Percentiles rank a stretch among this genome's conserved stretches.
phyloP scores from a whole-genome alignment of 306 rosid genomes.

The Citrullus colocynthis region DNA sequence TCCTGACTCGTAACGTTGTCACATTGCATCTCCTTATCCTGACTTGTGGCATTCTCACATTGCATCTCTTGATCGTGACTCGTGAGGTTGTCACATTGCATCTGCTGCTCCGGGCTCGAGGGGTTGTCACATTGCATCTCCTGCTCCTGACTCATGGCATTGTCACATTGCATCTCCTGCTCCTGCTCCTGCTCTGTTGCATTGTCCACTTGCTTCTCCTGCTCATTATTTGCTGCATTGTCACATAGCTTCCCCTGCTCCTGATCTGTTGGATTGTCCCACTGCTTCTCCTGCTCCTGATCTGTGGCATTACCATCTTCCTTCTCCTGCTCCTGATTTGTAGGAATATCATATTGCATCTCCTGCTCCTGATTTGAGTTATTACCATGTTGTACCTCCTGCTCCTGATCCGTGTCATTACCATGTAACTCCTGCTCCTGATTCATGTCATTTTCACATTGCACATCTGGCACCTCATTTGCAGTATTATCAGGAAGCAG shows the following conservation, averaged over 20 bases:
- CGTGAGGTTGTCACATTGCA: background rate
- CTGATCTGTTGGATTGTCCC: background rate
- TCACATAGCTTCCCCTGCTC: background rate
- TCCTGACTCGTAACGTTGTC: background rate
- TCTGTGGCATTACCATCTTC: background rate
- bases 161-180: background rate
- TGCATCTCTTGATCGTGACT: background rate
- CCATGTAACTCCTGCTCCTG: background rate
- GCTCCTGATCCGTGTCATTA: background rate
- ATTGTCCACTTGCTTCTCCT: background rate
- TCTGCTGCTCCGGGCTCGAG: background rate
- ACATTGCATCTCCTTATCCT: background rate
- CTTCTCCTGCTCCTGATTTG: constrained; percentile 1
- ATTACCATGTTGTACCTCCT: background rate
- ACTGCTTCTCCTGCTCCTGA: background rate
- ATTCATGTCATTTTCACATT: background rate
- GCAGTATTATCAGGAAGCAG: background rate
- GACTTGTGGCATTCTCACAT: background rate
- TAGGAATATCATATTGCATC: background rate
- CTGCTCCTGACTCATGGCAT: background rate
- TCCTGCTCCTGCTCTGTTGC: background rate
- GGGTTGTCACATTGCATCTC: background rate
- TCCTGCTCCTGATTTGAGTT: background rate
- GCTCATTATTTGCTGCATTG: background rate
- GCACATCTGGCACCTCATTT: background rate